Evolutionary conservation across 2,329 filamentous ascomycete species (phyloP).

Genomic region (Gaeumannomyces sp.): DNA sequence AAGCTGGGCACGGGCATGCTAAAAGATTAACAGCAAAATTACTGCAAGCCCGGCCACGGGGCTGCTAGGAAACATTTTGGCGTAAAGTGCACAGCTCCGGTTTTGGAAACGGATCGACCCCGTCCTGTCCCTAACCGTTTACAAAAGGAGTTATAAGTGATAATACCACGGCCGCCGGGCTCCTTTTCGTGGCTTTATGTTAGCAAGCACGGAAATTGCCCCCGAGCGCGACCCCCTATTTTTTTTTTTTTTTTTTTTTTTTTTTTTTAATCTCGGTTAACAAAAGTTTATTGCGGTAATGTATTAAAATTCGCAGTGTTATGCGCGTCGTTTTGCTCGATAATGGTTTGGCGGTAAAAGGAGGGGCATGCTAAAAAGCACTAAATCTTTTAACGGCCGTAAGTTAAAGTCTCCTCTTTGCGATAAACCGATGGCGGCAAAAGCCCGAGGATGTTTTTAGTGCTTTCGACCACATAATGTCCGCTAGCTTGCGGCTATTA

Average conservation of each 20-base stretch:
- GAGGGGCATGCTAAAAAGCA: neutral
- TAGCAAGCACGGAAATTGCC: neutral
- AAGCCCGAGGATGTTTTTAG: neutral
- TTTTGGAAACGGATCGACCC: neutral
- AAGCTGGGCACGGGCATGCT: constrained; percentile 1
- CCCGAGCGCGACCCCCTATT: no score
- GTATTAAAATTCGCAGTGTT: neutral
- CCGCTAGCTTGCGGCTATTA: neutral
- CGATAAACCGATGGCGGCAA: neutral
- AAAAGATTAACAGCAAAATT: neutral
- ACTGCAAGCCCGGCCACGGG: neutral
- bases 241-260: no score
- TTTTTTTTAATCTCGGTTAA: neutral
- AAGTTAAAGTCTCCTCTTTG: neutral
- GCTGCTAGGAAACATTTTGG: neutral
- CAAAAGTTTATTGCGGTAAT: neutral
- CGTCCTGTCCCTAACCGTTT: neutral
- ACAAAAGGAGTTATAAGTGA: neutral
- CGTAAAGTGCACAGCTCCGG: neutral
- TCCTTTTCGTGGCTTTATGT: neutral
- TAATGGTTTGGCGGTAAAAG: neutral
- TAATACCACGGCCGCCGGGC: no score
- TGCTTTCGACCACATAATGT: no score
- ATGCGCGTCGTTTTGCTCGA: no score
- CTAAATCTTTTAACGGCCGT: neutral